phyloP scores from a whole-genome alignment of 1,284 basidiomycete genomes.

The Farysia itapuensis region DNA sequence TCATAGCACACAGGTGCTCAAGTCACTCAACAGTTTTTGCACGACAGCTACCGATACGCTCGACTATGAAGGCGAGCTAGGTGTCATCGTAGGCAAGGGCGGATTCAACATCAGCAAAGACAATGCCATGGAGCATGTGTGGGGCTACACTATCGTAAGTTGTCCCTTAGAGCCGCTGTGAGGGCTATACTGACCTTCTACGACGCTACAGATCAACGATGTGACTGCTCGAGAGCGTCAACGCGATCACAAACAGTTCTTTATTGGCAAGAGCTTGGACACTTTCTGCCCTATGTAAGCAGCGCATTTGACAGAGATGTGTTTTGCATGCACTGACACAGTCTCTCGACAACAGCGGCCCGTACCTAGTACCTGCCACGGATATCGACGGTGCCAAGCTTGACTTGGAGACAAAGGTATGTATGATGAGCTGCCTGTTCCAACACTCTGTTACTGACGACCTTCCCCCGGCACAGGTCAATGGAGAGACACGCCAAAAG shows the following conservation, averaged over 20 bases:
- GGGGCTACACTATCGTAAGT: slow-evolving; percentile 6
- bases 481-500: slow-evolving; percentile 1
- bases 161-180: no score
- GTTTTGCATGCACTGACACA: no score
- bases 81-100: slow-evolving; percentile 3
- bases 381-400: background rate
- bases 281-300: slow-evolving; percentile 4
- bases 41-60: slow-evolving; percentile 1
- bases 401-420: slow-evolving; percentile 1
- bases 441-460: no score
- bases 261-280: slow-evolving; percentile 4
- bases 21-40: no score
- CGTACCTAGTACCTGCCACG: slow-evolving; percentile 1
- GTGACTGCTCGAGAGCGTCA: slow-evolving; percentile 4
- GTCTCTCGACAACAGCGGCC: no score
- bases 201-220: no score
- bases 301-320: no score
- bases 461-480: no score
- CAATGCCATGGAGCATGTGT: slow-evolving; percentile 3
- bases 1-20: no score
- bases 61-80: slow-evolving; percentile 5
- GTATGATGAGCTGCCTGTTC: no score
- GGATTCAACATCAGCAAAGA: slow-evolving; percentile 1
- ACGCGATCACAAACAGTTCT: slow-evolving; percentile 6
- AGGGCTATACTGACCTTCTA: no score